Evolutionary conservation across 2,329 filamentous ascomycete genomes (phyloP).

Genomic region (Pezicula rhizophila): DNA sequence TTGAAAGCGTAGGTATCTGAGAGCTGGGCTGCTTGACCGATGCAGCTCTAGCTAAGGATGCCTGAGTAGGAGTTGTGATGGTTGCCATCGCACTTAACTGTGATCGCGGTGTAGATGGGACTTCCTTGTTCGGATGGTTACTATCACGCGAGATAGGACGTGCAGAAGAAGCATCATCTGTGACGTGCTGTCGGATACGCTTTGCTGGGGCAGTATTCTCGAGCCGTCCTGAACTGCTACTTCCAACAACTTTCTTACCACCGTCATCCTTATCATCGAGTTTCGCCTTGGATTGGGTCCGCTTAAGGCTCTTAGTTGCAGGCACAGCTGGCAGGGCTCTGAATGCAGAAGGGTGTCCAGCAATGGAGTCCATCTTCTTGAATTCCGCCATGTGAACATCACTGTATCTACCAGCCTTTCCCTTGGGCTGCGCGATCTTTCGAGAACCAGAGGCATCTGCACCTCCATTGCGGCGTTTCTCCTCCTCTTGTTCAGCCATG

Average conservation of each 20-base stretch:
- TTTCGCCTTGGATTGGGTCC: constrained; percentile 54
- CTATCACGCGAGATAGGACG: constrained; percentile 51
- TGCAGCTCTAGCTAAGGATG: constrained; percentile 58
- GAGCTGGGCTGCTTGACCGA: constrained; percentile 48
- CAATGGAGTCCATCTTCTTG: constrained; percentile 97
- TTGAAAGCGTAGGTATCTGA: constrained; percentile 39
- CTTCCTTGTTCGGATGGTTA: constrained; percentile 42
- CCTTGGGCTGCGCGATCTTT: constrained; percentile 74
- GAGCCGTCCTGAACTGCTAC: constrained; percentile 13
- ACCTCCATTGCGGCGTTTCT: constrained; percentile 40
- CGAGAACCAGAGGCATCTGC: constrained; percentile 44
- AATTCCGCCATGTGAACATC: constrained; percentile 82
- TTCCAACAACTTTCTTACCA: constrained; percentile 29
- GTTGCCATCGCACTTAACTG: constrained; percentile 44
- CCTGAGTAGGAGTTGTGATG: constrained; percentile 73
- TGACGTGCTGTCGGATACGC: constrained; percentile 60
- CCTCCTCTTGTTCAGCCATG: constrained; percentile 52
- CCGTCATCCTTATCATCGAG: constrained; percentile 53
- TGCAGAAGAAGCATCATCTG: constrained; percentile 63
- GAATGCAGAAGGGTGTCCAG: constrained; percentile 75
- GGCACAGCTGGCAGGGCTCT: constrained; percentile 53
- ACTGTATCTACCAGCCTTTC: constrained; percentile 74
- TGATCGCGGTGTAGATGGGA: constrained; percentile 35
- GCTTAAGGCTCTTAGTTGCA: constrained; percentile 38
- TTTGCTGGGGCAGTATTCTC: constrained; percentile 49